Percentiles rank a stretch among this genome's conserved stretches.
phyloP scores from a whole-genome alignment of 345 rosid species.

The Eucalyptus melliodora region DNA sequence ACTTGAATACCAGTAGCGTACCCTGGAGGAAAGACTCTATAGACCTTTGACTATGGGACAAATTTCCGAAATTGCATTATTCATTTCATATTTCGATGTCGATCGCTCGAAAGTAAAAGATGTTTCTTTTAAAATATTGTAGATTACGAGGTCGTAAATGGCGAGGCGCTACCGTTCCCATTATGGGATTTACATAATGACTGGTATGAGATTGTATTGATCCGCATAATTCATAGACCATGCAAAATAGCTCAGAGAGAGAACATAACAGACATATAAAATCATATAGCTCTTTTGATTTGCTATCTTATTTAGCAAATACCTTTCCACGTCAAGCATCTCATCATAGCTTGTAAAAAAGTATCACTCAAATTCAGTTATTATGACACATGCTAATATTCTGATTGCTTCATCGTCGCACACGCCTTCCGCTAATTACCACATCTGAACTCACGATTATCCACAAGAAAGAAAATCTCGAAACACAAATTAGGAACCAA shows the following conservation, averaged over 20 bases:
- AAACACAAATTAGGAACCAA: not conserved
- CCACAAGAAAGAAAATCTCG: not conserved
- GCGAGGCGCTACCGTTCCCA: not conserved
- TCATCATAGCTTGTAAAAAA: not conserved
- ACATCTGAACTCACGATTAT: not conserved
- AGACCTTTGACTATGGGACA: not conserved
- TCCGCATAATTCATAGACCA: not conserved
- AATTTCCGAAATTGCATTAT: not conserved
- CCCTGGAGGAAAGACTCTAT: not conserved
- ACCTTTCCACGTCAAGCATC: not conserved
- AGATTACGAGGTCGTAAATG: not conserved
- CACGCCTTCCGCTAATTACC: not conserved
- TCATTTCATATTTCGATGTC: not conserved
- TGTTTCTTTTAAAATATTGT: not conserved
- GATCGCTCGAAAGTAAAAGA: not conserved
- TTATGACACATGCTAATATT: not conserved
- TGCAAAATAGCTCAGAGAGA: not conserved
- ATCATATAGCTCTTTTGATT: not conserved
- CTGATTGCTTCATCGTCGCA: not conserved
- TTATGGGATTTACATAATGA: not conserved
- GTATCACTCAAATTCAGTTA: not conserved
- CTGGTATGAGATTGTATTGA: not conserved
- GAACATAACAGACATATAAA: not conserved
- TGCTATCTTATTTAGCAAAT: not conserved
- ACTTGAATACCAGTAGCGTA: too few relatives aligned